These are phyloP conservation scores for Monosporozyma aquatica DNA, from an alignment of 805 yeast species.

Conservation along the genomic window DNA sequence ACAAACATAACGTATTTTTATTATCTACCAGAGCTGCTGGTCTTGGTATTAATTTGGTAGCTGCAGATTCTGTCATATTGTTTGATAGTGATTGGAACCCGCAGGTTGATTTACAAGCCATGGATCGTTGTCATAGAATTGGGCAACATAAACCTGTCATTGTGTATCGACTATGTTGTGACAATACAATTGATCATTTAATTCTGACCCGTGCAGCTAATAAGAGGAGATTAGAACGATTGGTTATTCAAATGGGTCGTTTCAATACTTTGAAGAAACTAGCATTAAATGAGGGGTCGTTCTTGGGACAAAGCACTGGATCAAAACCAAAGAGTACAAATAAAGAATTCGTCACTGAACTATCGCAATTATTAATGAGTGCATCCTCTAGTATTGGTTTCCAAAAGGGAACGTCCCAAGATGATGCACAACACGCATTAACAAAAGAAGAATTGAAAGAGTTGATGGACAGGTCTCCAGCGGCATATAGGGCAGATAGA, in stretches of 20 bases:
- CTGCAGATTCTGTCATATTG: conserved; percentile 82
- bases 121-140: conserved; percentile 89
- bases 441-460: conserved; percentile 39
- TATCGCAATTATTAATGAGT: conserved; percentile 34
- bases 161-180: conserved; percentile 66
- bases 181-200: conserved; percentile 76
- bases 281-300: conserved; percentile 28
- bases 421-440: conserved; percentile 21
- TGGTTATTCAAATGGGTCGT: conserved; percentile 61
- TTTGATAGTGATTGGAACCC: conserved; percentile 98
- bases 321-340: conserved; percentile 20
- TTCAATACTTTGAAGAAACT: conserved; percentile 38
- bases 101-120: conserved; percentile 91
- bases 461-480: conserved; percentile 39
- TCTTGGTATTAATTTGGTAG: conserved; percentile 74
- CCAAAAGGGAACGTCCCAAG: conserved; percentile 16
- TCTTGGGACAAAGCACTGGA: conserved; percentile 15
- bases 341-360: conserved; percentile 32
- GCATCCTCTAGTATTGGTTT: conserved; percentile 34
- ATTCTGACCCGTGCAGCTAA: conserved; percentile 69
- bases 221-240: conserved; percentile 67
- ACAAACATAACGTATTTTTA: conserved; percentile 45
- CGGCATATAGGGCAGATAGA: conserved; percentile 32
- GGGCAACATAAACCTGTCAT: conserved; percentile 84
- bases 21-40: conserved; percentile 94